Conservation (phyloP, 257 asterid genomes). For the Fraxinus quadrangulata region DNA sequence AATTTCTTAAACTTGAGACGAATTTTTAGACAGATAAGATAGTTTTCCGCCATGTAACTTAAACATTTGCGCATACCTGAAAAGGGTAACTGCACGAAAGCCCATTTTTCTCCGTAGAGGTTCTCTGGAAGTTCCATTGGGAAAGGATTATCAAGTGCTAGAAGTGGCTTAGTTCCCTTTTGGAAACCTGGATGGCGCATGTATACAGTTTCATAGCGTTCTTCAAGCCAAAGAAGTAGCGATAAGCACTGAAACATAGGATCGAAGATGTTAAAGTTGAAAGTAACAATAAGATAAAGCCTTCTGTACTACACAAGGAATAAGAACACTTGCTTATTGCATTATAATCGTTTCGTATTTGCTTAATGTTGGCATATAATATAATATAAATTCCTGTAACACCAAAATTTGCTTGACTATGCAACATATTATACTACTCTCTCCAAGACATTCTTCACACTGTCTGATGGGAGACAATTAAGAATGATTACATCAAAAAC, state of each 20-base stretch:
- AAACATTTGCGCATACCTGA: slow-evolving; percentile 46
- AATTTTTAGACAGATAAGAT: not conserved
- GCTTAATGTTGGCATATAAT: not conserved
- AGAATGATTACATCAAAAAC: not conserved
- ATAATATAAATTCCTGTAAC: too few species aligned
- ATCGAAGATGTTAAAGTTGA: not conserved
- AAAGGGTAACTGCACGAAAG: slow-evolving; percentile 87
- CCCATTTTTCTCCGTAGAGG: slow-evolving; percentile 91
- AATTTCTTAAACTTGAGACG: not conserved
- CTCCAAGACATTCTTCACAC: too few species aligned
- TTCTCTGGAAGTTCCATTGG: slow-evolving; percentile 92
- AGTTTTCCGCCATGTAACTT: not conserved
- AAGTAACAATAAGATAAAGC: not conserved
- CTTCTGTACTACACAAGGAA: not conserved
- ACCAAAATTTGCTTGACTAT: not conserved
- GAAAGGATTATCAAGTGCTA: slow-evolving; percentile 82
- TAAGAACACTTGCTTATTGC: not conserved
- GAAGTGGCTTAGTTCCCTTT: slow-evolving; percentile 73
- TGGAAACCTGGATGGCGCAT: slow-evolving; percentile 87
- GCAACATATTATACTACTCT: not conserved
- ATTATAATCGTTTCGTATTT: not conserved
- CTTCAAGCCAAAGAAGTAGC: slow-evolving; percentile 90
- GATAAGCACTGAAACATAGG: slow-evolving; percentile 69
- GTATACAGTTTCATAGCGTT: slow-evolving; percentile 83
- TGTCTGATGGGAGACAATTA: not conserved